Percentiles rank a stretch among this genome's conserved stretches.
Conservation (phyloP, 495 filamentous ascomycete species). For the Penicillium arizonense region DNA sequence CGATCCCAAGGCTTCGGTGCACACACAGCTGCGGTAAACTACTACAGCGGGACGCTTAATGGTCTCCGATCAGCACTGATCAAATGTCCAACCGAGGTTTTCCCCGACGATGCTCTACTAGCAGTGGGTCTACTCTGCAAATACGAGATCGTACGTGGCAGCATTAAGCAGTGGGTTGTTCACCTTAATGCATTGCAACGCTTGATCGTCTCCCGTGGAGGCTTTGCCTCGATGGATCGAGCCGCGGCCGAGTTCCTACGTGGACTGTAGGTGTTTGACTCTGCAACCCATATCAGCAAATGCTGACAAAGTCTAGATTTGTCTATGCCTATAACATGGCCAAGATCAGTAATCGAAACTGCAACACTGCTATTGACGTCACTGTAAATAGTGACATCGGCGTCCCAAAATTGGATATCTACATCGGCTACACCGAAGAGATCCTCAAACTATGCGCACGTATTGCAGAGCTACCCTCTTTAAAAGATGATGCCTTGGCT, state of each 20-base stretch:
- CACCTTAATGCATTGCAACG: constrained; percentile 42
- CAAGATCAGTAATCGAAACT: constrained; percentile 36
- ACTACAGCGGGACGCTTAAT: constrained; percentile 38
- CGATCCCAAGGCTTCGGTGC: constrained; percentile 27
- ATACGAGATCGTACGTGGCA: constrained; percentile 45
- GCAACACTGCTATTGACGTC: constrained; percentile 13
- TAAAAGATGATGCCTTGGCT: constrained; percentile 24
- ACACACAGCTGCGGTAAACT: constrained; percentile 33
- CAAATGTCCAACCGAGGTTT: constrained; percentile 13
- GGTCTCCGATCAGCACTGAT: constrained; percentile 32
- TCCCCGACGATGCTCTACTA: constrained; percentile 38
- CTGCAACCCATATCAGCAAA: not conserved
- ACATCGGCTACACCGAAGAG: constrained; percentile 46
- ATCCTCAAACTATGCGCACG: constrained; percentile 39
- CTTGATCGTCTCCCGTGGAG: constrained; percentile 39
- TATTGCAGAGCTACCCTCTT: constrained; percentile 34
- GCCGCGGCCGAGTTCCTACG: constrained; percentile 38
- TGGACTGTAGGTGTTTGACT: constrained; percentile 32
- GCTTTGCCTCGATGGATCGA: constrained; percentile 30
- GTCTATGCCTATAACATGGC: constrained; percentile 42
- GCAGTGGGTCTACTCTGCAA: constrained; percentile 45
- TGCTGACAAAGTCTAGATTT: constrained; percentile 20
- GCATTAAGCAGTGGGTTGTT: constrained; percentile 43
- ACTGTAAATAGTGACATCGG: constrained; percentile 24
- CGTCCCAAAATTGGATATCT: constrained; percentile 39